Evolutionary conservation across 2,329 filamentous ascomycete species (phyloP).

Genomic region (Didymella keratinophila): DNA sequence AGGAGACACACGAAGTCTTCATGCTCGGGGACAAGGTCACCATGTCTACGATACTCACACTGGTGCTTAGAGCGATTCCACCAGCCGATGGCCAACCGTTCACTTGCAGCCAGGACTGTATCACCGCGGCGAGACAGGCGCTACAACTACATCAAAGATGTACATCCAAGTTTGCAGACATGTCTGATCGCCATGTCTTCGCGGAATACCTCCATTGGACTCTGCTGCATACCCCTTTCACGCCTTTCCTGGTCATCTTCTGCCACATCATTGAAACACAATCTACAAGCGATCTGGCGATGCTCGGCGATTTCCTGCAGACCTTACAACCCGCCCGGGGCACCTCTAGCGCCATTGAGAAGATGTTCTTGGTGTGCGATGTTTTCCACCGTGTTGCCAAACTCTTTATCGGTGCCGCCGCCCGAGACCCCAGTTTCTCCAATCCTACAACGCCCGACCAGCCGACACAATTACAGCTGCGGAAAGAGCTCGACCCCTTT

Average conservation of each 20-base stretch:
- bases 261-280: constrained; percentile 49
- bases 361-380: constrained; percentile 22
- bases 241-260: constrained; percentile 39
- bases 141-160: constrained; percentile 45
- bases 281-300: constrained; percentile 14
- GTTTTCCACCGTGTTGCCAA: constrained; percentile 22
- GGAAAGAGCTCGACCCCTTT: constrained; percentile 23
- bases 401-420: constrained; percentile 17
- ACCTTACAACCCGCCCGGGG: constrained; percentile 18
- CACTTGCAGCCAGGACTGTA: constrained; percentile 37
- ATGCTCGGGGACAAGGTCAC: constrained; percentile 44
- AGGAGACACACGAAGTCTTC: constrained; percentile 42
- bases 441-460: constrained; percentile 14
- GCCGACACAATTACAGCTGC: constrained; percentile 12
- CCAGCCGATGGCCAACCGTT: constrained; percentile 23
- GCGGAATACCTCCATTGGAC: constrained; percentile 41
- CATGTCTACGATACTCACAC: constrained; percentile 45
- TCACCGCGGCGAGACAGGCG: constrained; percentile 44
- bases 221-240: constrained; percentile 33
- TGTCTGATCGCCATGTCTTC: constrained; percentile 16
- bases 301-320: constrained; percentile 18
- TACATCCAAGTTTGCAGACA: constrained; percentile 9
- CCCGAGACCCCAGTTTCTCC: constrained; percentile 10
- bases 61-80: constrained; percentile 47
- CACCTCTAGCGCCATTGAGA: constrained; percentile 17